Evolutionary conservation across 2,329 filamentous ascomycete genomes (phyloP).

Genomic region (Penicillium sp.): DNA sequence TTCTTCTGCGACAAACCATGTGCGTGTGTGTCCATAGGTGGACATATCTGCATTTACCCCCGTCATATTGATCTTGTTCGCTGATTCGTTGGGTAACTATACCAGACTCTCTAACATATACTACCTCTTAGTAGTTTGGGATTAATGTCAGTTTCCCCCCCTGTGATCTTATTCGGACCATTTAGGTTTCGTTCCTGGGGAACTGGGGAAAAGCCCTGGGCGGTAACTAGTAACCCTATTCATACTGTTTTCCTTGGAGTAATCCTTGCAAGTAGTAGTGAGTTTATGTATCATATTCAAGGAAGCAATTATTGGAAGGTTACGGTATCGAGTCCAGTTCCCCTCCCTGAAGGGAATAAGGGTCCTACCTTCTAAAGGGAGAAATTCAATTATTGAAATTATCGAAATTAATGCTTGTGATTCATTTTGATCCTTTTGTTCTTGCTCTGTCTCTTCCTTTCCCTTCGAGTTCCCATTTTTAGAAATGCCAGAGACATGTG

Average conservation of each 20-base stretch:
- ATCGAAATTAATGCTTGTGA: background rate
- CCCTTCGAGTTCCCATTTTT: background rate
- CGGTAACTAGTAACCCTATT: slow-evolving; percentile 6
- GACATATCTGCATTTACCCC: background rate
- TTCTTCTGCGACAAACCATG: background rate
- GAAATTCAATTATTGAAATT: background rate
- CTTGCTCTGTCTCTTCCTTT: background rate
- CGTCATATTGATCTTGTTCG: background rate
- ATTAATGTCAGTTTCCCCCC: background rate
- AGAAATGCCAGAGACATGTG: slow-evolving; percentile 4
- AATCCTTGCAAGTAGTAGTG: background rate
- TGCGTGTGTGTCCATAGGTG: background rate
- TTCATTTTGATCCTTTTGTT: background rate
- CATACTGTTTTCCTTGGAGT: background rate
- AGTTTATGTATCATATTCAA: background rate
- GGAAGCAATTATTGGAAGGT: background rate
- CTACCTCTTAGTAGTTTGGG: slow-evolving; percentile 8
- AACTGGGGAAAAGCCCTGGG: background rate
- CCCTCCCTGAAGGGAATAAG: background rate
- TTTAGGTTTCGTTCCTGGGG: slow-evolving; percentile 3
- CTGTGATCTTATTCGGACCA: background rate
- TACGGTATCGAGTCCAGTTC: background rate
- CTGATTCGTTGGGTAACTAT: too few species aligned
- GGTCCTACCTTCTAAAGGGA: background rate
- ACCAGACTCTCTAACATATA: background rate